A percentile compares a stretch with the other conserved stretches of the same genome.
Conservation (phyloP, 495 filamentous ascomycete genomes). For the Astrothelium macrocarpum region DNA sequence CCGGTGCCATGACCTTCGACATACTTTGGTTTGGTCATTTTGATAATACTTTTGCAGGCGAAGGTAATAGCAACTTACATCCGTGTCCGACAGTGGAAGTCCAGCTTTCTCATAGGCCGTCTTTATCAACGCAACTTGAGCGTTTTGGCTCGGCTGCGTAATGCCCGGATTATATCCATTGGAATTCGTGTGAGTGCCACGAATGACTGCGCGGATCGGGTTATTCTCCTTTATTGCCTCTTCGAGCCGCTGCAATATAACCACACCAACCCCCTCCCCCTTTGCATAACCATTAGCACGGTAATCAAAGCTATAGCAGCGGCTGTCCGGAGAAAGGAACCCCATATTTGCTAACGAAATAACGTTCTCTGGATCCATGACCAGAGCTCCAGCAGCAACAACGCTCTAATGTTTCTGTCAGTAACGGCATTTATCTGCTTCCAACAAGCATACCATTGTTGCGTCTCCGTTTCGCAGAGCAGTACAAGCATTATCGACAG, state of each 20-base stretch:
- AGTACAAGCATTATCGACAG: not conserved
- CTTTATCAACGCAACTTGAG: constrained; percentile 9
- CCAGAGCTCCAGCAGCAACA: not conserved
- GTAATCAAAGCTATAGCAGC: constrained; percentile 9
- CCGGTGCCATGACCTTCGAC: constrained; percentile 13
- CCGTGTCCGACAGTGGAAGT: constrained; percentile 15
- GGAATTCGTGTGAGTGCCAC: constrained; percentile 10
- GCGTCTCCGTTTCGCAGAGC: not conserved
- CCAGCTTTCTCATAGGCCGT: constrained; percentile 8
- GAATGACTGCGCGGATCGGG: constrained; percentile 4
- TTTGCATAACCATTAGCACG: constrained; percentile 31
- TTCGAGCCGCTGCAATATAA: constrained; percentile 23
- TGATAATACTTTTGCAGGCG: not conserved
- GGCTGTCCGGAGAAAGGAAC: constrained; percentile 3
- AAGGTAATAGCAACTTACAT: constrained; percentile 12
- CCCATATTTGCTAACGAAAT: not conserved
- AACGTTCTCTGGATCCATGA: constrained; percentile 1
- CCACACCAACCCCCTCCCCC: constrained; percentile 30
- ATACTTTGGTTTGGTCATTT: not conserved
- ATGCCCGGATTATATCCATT: constrained; percentile 11
- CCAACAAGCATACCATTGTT: not conserved
- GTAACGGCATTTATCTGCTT: too few relatives aligned
- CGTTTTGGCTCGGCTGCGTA: constrained; percentile 5
- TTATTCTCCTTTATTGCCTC: not conserved
- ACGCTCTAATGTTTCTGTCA: not conserved